Percentiles rank a stretch among this genome's conserved stretches.
phyloP scores from a whole-genome alignment of 164 flowering plant genomes.

The Litsea cubeba region DNA sequence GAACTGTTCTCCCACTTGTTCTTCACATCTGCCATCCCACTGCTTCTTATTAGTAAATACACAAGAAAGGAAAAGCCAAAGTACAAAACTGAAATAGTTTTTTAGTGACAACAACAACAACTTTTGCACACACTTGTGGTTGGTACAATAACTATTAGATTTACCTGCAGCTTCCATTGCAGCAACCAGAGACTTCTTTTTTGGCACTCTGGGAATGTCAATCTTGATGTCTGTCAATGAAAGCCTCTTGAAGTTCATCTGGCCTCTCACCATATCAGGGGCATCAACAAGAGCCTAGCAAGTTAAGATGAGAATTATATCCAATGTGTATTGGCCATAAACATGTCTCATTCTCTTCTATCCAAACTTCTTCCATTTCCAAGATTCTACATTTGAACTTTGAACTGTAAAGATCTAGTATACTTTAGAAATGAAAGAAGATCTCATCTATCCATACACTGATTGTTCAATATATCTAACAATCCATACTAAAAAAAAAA shows the following conservation, averaged over 20 bases:
- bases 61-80: not conserved
- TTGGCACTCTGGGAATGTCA: constrained; percentile 74
- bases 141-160: not conserved
- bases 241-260: constrained; percentile 94
- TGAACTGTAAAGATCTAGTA: too few relatives aligned
- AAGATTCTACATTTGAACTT: too few relatives aligned
- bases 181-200: constrained; percentile 66
- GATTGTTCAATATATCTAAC: too few relatives aligned
- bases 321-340: not conserved
- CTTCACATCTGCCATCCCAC: constrained; percentile 58
- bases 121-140: not conserved
- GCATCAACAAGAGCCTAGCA: constrained; percentile 85
- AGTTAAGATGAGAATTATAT: not conserved
- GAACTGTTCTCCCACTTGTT: constrained; percentile 85
- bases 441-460: too few relatives aligned
- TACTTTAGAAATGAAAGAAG: too few relatives aligned
- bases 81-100: too few relatives aligned
- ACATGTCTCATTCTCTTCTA: not conserved
- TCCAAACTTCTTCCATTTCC: too few relatives aligned
- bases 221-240: constrained; percentile 79
- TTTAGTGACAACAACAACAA: not conserved
- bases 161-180: constrained; percentile 93
- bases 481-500: too few relatives aligned
- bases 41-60: not conserved
- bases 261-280: constrained; percentile 82